Evolutionary conservation across 371 early-diverging fungal genomes (phyloP).

Genomic region (Chytridium lagenaria): DNA sequence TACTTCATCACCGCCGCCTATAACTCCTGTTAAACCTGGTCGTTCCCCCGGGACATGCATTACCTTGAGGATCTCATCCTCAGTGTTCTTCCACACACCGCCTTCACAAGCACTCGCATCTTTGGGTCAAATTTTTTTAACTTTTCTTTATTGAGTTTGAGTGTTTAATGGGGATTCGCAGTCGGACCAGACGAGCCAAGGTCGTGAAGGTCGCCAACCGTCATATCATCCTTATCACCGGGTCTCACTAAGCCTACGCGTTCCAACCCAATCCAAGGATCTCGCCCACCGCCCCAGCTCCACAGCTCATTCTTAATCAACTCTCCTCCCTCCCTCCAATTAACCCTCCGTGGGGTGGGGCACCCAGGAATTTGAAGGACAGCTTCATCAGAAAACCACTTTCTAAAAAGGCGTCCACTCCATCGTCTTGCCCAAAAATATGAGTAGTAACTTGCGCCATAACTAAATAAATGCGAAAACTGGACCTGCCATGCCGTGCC

Average conservation of each 20-base stretch:
- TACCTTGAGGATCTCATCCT: conserved; percentile 94
- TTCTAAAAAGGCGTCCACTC: conserved; percentile 78
- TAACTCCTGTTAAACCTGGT: background rate
- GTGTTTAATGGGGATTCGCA: no score
- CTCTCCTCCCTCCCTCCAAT: conserved; percentile 57
- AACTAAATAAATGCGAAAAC: conserved; percentile 89
- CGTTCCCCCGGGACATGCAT: background rate
- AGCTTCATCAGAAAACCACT: conserved; percentile 60
- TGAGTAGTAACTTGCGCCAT: conserved; percentile 92
- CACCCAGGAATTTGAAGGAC: conserved; percentile 16
- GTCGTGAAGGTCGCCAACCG: background rate
- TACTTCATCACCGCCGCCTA: conserved; percentile 95
- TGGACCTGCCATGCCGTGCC: conserved; percentile 89
- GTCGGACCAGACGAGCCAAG: background rate
- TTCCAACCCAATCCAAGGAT: conserved; percentile 77
- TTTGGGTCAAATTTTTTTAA: background rate
- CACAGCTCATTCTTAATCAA: conserved; percentile 75
- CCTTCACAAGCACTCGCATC: conserved; percentile 56
- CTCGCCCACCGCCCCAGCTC: conserved; percentile 91
- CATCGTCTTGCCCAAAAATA: conserved; percentile 89
- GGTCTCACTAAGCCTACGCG: conserved; percentile 38
- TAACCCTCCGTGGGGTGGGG: background rate
- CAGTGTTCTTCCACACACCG: conserved; percentile 69
- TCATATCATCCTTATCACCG: background rate
- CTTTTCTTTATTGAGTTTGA: background rate